Evolutionary conservation across 179 eudicot species (phyloP), one percentile per base, ranked within the genome.

Genomic region (Patellifolia procumbens): DNA sequence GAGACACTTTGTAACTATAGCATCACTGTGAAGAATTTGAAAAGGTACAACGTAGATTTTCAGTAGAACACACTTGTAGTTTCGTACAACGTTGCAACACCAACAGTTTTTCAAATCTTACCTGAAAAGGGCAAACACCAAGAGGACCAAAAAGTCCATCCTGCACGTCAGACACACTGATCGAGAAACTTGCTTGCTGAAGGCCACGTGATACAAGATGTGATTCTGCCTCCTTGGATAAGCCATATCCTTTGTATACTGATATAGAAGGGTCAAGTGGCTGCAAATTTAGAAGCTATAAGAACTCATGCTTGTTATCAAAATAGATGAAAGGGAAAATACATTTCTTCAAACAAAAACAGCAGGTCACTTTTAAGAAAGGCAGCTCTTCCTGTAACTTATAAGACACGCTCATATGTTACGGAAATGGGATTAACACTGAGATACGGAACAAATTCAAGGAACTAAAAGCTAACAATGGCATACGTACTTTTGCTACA

Each of bases 251-350:
- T 75, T 80, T 80, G 45, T 69, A 80, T 6, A 80, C 72, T n/a
- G 83, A 80, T 45, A 70, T 64, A 70, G 79, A 80, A 52, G 79
- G 83, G 66, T 80, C 83, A 26, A 80, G 56, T 45, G 83, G 83
- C 83, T 80, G 48, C 72, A 75, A 68, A 24, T 42, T 56, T 2
- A 24, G 17, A 43, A 46, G 2, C 10, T 1, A 55, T 76, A 42
- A 69, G 58, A 56, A 43, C 0, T 4, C 56, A 17, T 43, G 1
- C 20, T 42, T 31, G 34, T 20, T 31, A 39, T 39, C 20, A 26
- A 6, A 37, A 51, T 24, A 51, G 1, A 8, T 58, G 26, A 28
- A 64, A n/a, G 34, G 4, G 51, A 52, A 31, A 78, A n/a, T n/a
- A n/a, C n/a, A n/a, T n/a, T n/a, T n/a, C 52, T 12, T 48, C 52